Evolutionary conservation across 2,329 filamentous ascomycete genomes (phyloP).

Genomic region (Cladosporium sp.): DNA sequence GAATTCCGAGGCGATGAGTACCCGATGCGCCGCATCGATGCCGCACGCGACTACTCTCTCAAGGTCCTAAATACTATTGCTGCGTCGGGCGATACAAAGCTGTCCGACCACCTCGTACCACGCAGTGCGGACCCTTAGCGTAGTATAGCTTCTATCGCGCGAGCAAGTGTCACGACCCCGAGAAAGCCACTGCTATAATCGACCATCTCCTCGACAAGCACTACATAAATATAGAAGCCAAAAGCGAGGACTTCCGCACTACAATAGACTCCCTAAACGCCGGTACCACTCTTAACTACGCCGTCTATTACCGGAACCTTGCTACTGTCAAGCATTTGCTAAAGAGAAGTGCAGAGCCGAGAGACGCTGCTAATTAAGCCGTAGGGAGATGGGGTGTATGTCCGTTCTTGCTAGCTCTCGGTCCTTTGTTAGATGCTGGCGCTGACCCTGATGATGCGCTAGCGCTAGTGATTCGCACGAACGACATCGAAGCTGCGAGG

Average conservation of each 20-base stretch:
- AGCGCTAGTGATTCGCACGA: not conserved
- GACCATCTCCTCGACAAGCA: conserved; percentile 15
- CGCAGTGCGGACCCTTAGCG: conserved; percentile 14
- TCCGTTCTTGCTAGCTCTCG: conserved; percentile 10
- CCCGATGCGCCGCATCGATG: not conserved
- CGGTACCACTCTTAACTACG: conserved; percentile 13
- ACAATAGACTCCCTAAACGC: conserved; percentile 8
- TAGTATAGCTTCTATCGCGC: conserved; percentile 14
- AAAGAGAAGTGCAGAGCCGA: conserved; percentile 10
- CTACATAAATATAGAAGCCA: conserved; percentile 14
- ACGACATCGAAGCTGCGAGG: conserved; percentile 4
- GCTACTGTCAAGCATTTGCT: conserved; percentile 11
- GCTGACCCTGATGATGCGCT: conserved; percentile 4
- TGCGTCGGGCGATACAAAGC: conserved; percentile 14
- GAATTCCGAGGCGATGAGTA: not conserved
- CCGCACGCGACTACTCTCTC: conserved; percentile 11
- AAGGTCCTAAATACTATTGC: conserved; percentile 14
- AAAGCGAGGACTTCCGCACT: conserved; percentile 6
- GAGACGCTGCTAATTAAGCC: not conserved
- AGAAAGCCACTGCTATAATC: conserved; percentile 12
- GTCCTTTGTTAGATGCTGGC: conserved; percentile 11
- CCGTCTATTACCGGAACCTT: conserved; percentile 13
- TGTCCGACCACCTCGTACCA: conserved; percentile 15
- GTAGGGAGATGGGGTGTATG: not conserved
- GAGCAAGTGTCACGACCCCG: conserved; percentile 5